These are phyloP conservation scores for Lachnellula arida DNA, from an alignment of 2,329 filamentous ascomycete species.

Conservation along the genomic window DNA sequence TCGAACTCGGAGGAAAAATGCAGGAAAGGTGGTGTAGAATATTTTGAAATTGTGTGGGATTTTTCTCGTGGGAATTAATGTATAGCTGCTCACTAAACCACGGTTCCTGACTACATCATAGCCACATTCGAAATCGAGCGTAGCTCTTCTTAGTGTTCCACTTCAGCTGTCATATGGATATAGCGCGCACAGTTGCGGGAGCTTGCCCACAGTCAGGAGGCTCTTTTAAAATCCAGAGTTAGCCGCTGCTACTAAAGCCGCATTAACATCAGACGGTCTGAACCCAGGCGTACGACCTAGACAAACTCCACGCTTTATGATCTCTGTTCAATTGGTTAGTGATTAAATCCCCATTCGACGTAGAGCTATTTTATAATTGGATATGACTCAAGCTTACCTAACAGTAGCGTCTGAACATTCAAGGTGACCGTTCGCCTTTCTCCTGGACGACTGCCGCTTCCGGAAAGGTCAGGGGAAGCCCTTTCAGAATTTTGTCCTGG, in stretches of 20 bases:
- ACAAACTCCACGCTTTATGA: slow-evolving; percentile 26
- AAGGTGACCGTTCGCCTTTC: slow-evolving; percentile 26
- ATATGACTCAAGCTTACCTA: slow-evolving; percentile 25
- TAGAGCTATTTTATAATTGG: not conserved
- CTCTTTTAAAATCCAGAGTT: slow-evolving; percentile 5
- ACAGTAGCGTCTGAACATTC: slow-evolving; percentile 28
- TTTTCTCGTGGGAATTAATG: not conserved
- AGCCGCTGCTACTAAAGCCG: slow-evolving; percentile 27
- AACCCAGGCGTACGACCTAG: slow-evolving; percentile 31
- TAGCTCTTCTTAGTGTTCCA: not conserved
- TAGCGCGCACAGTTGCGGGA: not conserved
- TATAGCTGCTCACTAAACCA: not conserved
- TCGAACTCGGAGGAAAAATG: no score
- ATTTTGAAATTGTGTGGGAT: not conserved
- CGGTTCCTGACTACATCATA: not conserved
- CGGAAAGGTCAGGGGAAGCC: not conserved
- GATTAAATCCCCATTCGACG: not conserved
- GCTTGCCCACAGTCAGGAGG: not conserved
- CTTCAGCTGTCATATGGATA: not conserved
- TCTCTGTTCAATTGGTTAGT: slow-evolving; percentile 20
- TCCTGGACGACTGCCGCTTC: not conserved
- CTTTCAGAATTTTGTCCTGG: not conserved
- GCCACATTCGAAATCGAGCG: not conserved
- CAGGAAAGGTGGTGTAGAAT: no score
- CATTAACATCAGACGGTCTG: slow-evolving; percentile 30